Conservation (phyloP, 192 early-diverging fungal genomes). For the Podila epigama region DNA sequence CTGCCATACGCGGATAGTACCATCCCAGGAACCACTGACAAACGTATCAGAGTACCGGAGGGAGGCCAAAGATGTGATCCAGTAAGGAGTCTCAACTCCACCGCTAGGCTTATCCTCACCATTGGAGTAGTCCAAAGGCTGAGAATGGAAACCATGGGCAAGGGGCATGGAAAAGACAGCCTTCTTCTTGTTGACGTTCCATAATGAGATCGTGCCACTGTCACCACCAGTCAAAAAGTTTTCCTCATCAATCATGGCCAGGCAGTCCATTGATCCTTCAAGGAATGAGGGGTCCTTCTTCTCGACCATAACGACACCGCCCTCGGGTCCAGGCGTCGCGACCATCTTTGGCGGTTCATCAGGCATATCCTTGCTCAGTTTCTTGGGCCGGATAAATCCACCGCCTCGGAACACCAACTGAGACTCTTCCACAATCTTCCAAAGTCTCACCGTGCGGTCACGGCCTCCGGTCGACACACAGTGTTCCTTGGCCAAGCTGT, state of each 20-base stretch:
- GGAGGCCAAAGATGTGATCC: conserved; percentile 89
- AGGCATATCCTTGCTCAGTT: conserved; percentile 22
- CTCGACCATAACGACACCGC: conserved; percentile 28
- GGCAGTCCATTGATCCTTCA: conserved; percentile 82
- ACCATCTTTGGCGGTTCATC: conserved; percentile 17
- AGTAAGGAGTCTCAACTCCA: conserved; percentile 63
- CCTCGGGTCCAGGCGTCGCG: conserved; percentile 10
- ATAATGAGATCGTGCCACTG: conserved; percentile 89
- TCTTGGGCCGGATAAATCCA: conserved; percentile 49
- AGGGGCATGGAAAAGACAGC: conserved; percentile 79
- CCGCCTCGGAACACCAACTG: conserved; percentile 94
- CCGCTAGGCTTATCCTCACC: conserved; percentile 30
- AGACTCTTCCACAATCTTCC: conserved; percentile 95
- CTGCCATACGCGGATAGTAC: conserved; percentile 89
- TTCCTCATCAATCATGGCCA: conserved; percentile 94
- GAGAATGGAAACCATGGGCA: conserved; percentile 76
- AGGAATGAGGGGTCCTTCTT: conserved; percentile 43
- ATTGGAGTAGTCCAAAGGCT: conserved; percentile 53
- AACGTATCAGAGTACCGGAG: conserved; percentile 91
- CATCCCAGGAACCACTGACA: conserved; percentile 89
- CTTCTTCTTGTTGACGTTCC: conserved; percentile 93
- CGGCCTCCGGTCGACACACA: conserved; percentile 91
- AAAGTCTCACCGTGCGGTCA: conserved; percentile 89
- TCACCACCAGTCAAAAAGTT: conserved; percentile 93
- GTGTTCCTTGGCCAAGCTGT: conserved; percentile 84